Conservation (phyloP, 2,329 filamentous ascomycete genomes). For the Cercospora beticola region DNA sequence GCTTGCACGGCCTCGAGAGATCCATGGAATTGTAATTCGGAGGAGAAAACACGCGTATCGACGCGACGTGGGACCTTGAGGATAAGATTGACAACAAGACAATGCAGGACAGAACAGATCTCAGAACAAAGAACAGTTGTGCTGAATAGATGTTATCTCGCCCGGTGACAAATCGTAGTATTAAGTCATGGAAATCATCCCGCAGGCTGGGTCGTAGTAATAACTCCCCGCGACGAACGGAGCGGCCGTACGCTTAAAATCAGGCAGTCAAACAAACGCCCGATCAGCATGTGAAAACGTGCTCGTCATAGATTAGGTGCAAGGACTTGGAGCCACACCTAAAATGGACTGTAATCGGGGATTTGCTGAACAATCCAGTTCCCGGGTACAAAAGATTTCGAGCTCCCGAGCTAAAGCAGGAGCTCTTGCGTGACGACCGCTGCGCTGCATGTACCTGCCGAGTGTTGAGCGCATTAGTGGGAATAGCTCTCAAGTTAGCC, state of each 20-base stretch:
- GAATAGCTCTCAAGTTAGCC: not conserved
- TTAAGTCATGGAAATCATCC: not conserved
- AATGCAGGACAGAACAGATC: not conserved
- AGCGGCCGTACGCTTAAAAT: not conserved
- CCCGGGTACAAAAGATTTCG: constrained; percentile 1
- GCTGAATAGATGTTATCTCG: not conserved
- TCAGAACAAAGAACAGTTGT: not conserved
- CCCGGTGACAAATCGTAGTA: not conserved
- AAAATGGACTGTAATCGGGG: not conserved
- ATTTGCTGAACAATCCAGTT: constrained; percentile 1
- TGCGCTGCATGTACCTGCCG: not conserved
- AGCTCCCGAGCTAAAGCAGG: not conserved
- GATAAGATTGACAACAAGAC: not conserved
- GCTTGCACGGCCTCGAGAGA: constrained; percentile 24
- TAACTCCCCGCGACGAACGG: not conserved
- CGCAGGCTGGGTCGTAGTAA: not conserved
- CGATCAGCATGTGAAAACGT: constrained; percentile 19
- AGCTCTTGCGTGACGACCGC: not conserved
- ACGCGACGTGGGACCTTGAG: not conserved
- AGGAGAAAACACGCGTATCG: not conserved
- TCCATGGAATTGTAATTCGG: constrained; percentile 14
- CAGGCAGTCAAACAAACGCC: not conserved
- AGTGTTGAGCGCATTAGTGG: not conserved
- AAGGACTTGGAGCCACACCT: not conserved
- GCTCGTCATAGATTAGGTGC: constrained; percentile 25